Evolutionary conservation across 805 yeast species (phyloP), one percentile per base, ranked within the genome.

Genomic region (Sungouiella blattae): DNA sequence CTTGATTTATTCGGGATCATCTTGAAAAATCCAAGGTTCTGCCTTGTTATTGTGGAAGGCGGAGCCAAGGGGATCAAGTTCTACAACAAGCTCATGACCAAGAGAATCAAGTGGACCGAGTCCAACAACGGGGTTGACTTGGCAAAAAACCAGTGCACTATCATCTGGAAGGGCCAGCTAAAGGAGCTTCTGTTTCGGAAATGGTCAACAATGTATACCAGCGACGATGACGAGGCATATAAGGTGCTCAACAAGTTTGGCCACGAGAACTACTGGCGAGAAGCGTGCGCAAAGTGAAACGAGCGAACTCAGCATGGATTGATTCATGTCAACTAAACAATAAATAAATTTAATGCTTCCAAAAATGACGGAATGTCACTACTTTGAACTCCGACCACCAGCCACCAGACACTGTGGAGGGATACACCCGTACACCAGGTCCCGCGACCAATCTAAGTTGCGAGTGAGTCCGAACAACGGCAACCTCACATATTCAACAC

Each of bases 161-260:
- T 80, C 13, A 41, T 83, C 2, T 87, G 96, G 95, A 81, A 76
- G 40, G 96, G 96, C 1, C 75, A 73, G 44, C 40, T 84, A 26
- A 55, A 58, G 24, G 69, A 67, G 1, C 53, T 72, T 9, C 69
- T 69, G 35, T 87, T 87, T 55, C 69, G 69, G 29, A 75, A 73
- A 46, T 89, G 95, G 94, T 75, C 85, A 2, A 66, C 77, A 29
- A 77, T 77, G 58, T 61, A 70, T 30, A 73, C 82, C 7, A 56
- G 62, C 7, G 55, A 67, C 31, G 79, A 74, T 30, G 74, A 67
- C 1, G 79, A 74, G 4, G 73, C 83, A 0, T 45, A 71, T 18
- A 62, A 63, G 11, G 60, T 76, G 16, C 55, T 87, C 28, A 49
- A 54, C 1, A 63, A 75, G 43, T 78, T 77, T 46, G 71, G 71